Evolutionary conservation across 2,329 filamentous ascomycete species (phyloP).

Genomic region (Calonectria ilicicola): DNA sequence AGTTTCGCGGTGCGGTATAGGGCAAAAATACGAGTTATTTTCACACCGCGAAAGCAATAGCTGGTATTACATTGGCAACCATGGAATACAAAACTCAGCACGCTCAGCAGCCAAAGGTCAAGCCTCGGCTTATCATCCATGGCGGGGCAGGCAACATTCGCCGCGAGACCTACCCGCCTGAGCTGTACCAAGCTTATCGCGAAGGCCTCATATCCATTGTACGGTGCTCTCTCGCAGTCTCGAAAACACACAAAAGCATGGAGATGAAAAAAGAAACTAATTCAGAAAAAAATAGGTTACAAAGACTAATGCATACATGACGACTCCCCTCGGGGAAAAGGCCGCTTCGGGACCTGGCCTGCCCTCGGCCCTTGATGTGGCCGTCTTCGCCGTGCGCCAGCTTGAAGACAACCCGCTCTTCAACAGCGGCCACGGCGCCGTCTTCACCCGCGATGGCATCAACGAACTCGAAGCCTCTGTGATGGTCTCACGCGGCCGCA

Average conservation of each 20-base stretch:
- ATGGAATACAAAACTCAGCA: slow-evolving; percentile 56
- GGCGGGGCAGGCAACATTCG: slow-evolving; percentile 80
- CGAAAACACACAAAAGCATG: neutral
- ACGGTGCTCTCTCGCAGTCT: slow-evolving; percentile 20
- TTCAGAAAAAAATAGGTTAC: slow-evolving; percentile 50
- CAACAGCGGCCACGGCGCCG: slow-evolving; percentile 86
- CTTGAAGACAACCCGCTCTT: slow-evolving; percentile 87
- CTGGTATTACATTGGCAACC: neutral
- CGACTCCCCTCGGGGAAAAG: slow-evolving; percentile 41
- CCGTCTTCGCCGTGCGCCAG: slow-evolving; percentile 78
- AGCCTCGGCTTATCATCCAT: slow-evolving; percentile 76
- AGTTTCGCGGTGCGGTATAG: neutral
- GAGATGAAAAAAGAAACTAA: neutral
- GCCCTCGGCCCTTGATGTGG: slow-evolving; percentile 78
- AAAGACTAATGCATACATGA: slow-evolving; percentile 61
- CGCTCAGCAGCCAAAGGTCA: slow-evolving; percentile 40
- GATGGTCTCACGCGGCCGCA: slow-evolving; percentile 80
- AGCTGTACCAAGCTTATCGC: slow-evolving; percentile 70
- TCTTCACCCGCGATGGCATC: slow-evolving; percentile 85
- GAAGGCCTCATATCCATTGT: slow-evolving; percentile 72
- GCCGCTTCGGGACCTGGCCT: neutral
- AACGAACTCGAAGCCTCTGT: slow-evolving; percentile 90
- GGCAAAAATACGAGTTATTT: neutral
- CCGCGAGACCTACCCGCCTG: slow-evolving; percentile 67
- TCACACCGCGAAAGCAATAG: neutral